Conservation (phyloP, 768 basidiomycete genomes). For the Lactarius psammicola region DNA sequence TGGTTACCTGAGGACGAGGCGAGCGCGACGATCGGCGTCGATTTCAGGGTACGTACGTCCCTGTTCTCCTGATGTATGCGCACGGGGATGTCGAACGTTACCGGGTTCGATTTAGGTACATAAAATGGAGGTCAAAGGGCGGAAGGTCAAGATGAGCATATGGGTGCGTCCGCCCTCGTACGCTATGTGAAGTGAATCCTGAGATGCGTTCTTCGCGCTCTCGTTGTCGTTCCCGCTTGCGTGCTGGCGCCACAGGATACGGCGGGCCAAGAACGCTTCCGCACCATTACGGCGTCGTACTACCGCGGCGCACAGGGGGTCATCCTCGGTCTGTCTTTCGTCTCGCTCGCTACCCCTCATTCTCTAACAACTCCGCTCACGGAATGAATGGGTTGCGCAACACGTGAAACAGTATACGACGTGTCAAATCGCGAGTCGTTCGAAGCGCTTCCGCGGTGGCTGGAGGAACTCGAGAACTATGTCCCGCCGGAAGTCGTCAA, state of each 20-base stretch:
- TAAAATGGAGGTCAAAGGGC: conserved; percentile 81
- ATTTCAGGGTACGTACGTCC: conserved; percentile 70
- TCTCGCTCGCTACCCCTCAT: background rate
- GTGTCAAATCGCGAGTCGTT: conserved; percentile 91
- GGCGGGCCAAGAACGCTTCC: conserved; percentile 94
- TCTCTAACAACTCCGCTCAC: no score
- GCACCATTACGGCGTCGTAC: conserved; percentile 92
- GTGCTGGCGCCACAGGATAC: conserved; percentile 60
- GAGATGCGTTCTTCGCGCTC: no score
- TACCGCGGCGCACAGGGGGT: conserved; percentile 90
- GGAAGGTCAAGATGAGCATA: conserved; percentile 89
- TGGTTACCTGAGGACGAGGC: conserved; percentile 91
- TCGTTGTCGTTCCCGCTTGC: background rate
- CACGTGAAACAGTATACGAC: conserved; percentile 74
- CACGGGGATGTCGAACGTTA: no score
- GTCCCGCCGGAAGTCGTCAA: conserved; percentile 82
- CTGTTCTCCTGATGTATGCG: background rate
- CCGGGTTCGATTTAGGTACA: conserved; percentile 54
- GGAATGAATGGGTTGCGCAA: background rate
- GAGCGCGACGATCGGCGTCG: conserved; percentile 80
- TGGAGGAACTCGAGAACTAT: conserved; percentile 89
- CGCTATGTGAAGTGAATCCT: conserved; percentile 26
- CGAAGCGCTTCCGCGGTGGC: conserved; percentile 90
- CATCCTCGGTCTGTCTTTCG: conserved; percentile 56
- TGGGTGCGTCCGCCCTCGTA: conserved; percentile 62